Conservation (phyloP, 768 basidiomycete species). For the Strobilomyces confusus region DNA sequence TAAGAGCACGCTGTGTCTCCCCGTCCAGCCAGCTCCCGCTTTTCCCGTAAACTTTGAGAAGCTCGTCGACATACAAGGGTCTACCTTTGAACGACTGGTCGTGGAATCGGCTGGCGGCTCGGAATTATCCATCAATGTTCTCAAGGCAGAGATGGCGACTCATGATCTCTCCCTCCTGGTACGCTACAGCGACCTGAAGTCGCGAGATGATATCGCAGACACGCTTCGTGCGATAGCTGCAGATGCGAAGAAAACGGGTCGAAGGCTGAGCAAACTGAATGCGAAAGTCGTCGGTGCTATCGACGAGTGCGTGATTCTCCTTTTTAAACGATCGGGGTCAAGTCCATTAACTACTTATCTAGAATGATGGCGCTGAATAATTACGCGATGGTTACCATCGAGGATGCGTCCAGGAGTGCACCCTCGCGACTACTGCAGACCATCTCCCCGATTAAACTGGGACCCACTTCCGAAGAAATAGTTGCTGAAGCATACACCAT, state of each 20-base stretch:
- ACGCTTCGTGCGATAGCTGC: slow-evolving; percentile 50
- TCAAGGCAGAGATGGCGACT: slow-evolving; percentile 64
- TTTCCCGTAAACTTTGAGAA: slow-evolving; percentile 56
- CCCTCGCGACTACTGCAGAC: slow-evolving; percentile 30
- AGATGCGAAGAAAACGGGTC: slow-evolving; percentile 58
- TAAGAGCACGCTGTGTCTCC: slow-evolving; percentile 40
- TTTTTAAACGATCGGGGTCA: neutral
- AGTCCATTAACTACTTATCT: slow-evolving; percentile 1
- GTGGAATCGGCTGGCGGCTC: slow-evolving; percentile 57
- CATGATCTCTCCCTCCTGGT: slow-evolving; percentile 62
- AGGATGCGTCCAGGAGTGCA: slow-evolving; percentile 11
- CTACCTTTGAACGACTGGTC: slow-evolving; percentile 59
- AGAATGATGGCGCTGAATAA: slow-evolving; percentile 76
- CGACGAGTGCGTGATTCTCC: too few relatives aligned
- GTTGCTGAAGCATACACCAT: slow-evolving; percentile 53
- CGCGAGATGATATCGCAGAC: slow-evolving; percentile 53
- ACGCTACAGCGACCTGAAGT: slow-evolving; percentile 56
- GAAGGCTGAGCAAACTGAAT: slow-evolving; percentile 26
- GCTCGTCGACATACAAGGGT: slow-evolving; percentile 56
- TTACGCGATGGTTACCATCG: slow-evolving; percentile 48
- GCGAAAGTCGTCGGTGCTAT: too few relatives aligned
- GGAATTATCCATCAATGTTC: slow-evolving; percentile 60
- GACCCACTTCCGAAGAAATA: slow-evolving; percentile 38
- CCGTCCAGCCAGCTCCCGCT: neutral
- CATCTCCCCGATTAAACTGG: slow-evolving; percentile 39